Base-by-base conservation (phyloP, 257 asterid species). In the Petunia axillaris region DNA sequence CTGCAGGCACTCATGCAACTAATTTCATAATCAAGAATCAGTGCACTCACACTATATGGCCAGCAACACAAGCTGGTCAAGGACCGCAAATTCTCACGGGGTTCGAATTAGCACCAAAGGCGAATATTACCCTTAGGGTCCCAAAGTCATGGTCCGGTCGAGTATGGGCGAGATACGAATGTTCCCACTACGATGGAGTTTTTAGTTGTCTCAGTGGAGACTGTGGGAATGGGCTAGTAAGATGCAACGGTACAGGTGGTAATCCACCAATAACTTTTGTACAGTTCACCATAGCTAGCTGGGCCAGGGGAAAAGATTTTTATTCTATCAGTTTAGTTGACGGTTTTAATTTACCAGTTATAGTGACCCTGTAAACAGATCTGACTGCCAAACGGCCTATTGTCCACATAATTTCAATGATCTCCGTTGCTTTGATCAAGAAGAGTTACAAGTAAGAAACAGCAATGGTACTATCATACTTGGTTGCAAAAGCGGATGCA, bases 401-500 rank as follows among this genome's bases (percentile, higher is more conserved):
- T 91, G 93, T 16, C 82, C 86, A 1, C 83, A 35, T 0, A 80
- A 91, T 62, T 70, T 91, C 7, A 90, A 82, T 16, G 65, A 79
- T 37, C 6, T 10, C 0, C 14, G 4, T 1, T 68, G 76, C 25
- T 25, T 25, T 68, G 83, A 44, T 5, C 64, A 91, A 4, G 35
- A 15, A 4, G 88, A 90, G 5, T 62, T 91, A 80, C 85, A 81
- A 0, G 46, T 87, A 2, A 80, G 54, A 54, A 83, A 75, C 8
- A 8, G 57, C 0, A 15, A 57, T 3, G 85, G 86, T 9, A 82
- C 54, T 1, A 79, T 68, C 1, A 62, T 91, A 25, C 25, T 25
- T 6, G 94, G 89, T 0, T 91, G 94, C 55, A 91, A 87, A 15
- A 88, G 95, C 52, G 93, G 90, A 0, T 89, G 93, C 39, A 6